These are phyloP conservation scores for Myochromella boudieri DNA, from an alignment of 768 basidiomycete species.

Conservation along the genomic window DNA sequence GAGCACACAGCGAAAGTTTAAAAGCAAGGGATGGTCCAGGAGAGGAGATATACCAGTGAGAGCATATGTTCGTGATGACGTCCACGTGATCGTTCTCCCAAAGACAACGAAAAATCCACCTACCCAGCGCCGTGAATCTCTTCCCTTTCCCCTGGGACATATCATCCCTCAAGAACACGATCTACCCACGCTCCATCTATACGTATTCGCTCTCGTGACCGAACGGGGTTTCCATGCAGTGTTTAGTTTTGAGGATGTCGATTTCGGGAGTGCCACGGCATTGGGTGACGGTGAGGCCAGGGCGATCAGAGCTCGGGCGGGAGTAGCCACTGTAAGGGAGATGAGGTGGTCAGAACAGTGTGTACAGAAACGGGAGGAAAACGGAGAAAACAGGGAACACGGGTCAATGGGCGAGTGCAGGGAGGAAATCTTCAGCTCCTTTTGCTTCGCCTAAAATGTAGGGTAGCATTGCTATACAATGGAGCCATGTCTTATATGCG, in stretches of 20 bases:
- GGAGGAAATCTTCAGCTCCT: no score
- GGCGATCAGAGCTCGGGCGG: slow-evolving; percentile 74
- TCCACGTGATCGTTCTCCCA: no score
- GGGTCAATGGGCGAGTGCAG: not conserved
- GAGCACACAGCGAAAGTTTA: no score
- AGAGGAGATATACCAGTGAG: no score
- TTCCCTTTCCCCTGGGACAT: slow-evolving; percentile 16
- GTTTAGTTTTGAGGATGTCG: slow-evolving; percentile 78
- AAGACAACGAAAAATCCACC: not conserved
- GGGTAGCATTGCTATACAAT: no score
- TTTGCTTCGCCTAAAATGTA: no score
- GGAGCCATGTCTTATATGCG: no score
- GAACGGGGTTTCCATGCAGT: slow-evolving; percentile 43
- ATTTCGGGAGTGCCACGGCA: slow-evolving; percentile 84
- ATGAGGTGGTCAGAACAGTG: not conserved
- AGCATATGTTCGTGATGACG: no score
- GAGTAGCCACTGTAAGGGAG: slow-evolving; percentile 63
- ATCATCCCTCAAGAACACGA: slow-evolving; percentile 43
- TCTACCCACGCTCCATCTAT: slow-evolving; percentile 48
- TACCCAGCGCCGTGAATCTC: slow-evolving; percentile 10
- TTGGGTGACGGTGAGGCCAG: slow-evolving; percentile 52
- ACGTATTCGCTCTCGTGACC: slow-evolving; percentile 46
- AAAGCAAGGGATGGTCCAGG: no score
- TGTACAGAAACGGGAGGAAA: not conserved
- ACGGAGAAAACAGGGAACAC: not conserved